Percentiles rank a stretch among this genome's conserved stretches.
phyloP scores from a whole-genome alignment of 106 monocot species.

The Cymbidium sinense region DNA sequence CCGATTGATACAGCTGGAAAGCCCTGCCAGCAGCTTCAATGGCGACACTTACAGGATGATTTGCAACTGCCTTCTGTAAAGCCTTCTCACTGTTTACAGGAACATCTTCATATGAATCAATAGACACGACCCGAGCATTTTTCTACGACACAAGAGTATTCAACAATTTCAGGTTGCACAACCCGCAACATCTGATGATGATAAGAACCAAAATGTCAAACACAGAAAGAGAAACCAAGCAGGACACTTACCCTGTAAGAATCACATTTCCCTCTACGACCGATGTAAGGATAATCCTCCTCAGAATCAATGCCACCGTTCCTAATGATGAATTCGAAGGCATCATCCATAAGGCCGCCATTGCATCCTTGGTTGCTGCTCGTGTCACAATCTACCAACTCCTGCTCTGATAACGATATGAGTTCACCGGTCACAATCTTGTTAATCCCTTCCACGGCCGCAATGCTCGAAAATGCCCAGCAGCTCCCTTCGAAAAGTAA shows the following conservation, averaged over 20 bases:
- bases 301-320: conserved; percentile 73
- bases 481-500: conserved; percentile 44
- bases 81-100: conserved; percentile 35
- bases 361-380: conserved; percentile 58
- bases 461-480: conserved; percentile 74
- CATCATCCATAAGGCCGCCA: conserved; percentile 72
- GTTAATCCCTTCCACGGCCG: conserved; percentile 65
- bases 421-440: conserved; percentile 51
- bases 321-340: conserved; percentile 58
- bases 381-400: conserved; percentile 69
- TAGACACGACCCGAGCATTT: conserved; percentile 34
- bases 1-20: conserved; percentile 43
- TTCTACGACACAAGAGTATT: conserved; percentile 13
- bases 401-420: conserved; percentile 57
- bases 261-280: conserved; percentile 24
- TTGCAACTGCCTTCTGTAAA: conserved; percentile 34
- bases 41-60: conserved; percentile 39
- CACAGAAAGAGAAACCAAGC: background rate
- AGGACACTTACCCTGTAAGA: conserved; percentile 18
- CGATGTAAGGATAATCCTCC: conserved; percentile 57
- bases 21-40: conserved; percentile 38
- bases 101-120: conserved; percentile 47
- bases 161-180: background rate
- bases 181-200: background rate
- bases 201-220: background rate